Percentiles rank a stretch among this genome's conserved stretches.
phyloP scores from a whole-genome alignment of 2,329 filamentous ascomycete species.

The Thyridium curvatum region DNA sequence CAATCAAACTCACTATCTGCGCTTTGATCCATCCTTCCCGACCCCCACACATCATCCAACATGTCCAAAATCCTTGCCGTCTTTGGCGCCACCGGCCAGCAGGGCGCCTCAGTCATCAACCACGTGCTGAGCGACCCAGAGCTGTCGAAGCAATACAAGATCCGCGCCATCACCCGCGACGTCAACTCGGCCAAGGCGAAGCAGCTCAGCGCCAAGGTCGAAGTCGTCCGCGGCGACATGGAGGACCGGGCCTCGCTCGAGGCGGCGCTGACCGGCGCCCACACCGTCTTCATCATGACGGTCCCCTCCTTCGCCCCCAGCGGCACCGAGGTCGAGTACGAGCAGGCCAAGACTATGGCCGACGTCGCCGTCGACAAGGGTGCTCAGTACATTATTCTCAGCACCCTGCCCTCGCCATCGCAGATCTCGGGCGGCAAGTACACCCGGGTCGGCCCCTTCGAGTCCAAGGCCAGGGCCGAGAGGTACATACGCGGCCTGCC shows the following conservation, averaged over 20 bases:
- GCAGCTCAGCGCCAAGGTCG: slow-evolving; percentile 16
- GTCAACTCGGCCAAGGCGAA: slow-evolving; percentile 22
- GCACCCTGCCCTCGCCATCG: slow-evolving; percentile 23
- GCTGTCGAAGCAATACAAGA: slow-evolving; percentile 36
- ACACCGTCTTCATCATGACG: slow-evolving; percentile 44
- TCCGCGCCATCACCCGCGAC: slow-evolving; percentile 46
- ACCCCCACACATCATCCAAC: neutral
- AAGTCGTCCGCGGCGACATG: slow-evolving; percentile 33
- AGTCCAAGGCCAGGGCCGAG: slow-evolving; percentile 31
- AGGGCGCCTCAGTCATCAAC: slow-evolving; percentile 41
- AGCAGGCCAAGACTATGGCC: slow-evolving; percentile 26
- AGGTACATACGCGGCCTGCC: slow-evolving; percentile 25
- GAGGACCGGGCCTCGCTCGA: slow-evolving; percentile 28
- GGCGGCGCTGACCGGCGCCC: slow-evolving; percentile 31
- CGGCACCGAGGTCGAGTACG: slow-evolving; percentile 24
- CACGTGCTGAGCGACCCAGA: slow-evolving; percentile 34
- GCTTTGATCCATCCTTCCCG: no score
- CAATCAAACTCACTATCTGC: no score
- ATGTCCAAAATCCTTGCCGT: slow-evolving; percentile 32
- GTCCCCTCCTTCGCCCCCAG: slow-evolving; percentile 31
- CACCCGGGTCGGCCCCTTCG: slow-evolving; percentile 26
- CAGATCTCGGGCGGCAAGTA: slow-evolving; percentile 22
- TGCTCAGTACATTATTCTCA: slow-evolving; percentile 32
- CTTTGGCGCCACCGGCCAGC: slow-evolving; percentile 46
- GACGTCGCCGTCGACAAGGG: slow-evolving; percentile 26